Evolutionary conservation across 140 eudicot species (phyloP), one percentile per base, ranked within the genome.

Genomic region (Erigeron philadelphicus): DNA sequence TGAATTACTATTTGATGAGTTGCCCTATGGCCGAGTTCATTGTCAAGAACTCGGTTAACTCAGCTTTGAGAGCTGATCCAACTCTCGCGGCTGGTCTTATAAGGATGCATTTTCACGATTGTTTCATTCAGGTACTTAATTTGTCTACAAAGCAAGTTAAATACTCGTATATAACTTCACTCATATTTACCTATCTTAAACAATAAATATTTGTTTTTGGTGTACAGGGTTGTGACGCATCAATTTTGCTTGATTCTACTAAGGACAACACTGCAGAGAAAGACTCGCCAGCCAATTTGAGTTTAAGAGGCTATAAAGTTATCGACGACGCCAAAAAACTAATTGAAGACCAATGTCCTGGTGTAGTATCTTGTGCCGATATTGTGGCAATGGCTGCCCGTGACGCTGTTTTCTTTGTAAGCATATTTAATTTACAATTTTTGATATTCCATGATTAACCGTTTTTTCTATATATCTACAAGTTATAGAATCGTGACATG

Each of bases 301-400:
- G 98, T 86, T 72, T 93, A 66, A 72, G 96, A 43, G 98, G 98
- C 9, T 93, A 86, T 54, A 89, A 93, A 69, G 62, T 93, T 8
- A 93, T 93, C 15, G 98, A 93, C 52, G 82, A 83, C 10, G 88
- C 83, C 8, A 93, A 93, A 64, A 61, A 81, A n/a, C 75, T 83
- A 46, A 65, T 93, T 3, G 96, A 93, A 68, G 63, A 48, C 40
- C 88, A 69, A 57, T 93, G 98, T 53, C 98, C 98, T 2, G 98
- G 98, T 5, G 87, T 85, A 0, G 98, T 93, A 17, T 93, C 98
- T 0, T 94, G 99, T 70, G 96, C 99, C 45, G 99, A 94, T 77
- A 85, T 94, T 12, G 42, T 94, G 43, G 90, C 99, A 38, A 85
- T 94, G 95, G 99, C 97, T 62, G 95, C 99, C 0, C 90, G 95